Evolutionary conservation across 1,284 basidiomycete species (phyloP).

Genomic region (Sanghuangporus baumii): DNA sequence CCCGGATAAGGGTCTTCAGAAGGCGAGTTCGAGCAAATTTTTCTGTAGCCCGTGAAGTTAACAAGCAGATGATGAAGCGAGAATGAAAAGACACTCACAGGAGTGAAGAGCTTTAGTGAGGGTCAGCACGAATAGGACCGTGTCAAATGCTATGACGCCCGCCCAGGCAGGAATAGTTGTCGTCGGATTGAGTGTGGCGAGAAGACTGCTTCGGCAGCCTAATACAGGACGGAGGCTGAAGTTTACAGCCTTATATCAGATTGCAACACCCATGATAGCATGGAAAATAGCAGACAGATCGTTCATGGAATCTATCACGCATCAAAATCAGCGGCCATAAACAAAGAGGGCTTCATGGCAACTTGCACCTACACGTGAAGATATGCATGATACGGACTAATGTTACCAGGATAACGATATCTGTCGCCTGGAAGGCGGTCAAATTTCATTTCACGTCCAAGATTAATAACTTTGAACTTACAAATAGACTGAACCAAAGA

Average conservation of each 20-base stretch:
- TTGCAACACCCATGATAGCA: too few species aligned
- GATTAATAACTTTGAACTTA: neutral
- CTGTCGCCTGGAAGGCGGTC: neutral
- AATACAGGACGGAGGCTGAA: neutral
- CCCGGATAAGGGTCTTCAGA: neutral
- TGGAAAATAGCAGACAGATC: neutral
- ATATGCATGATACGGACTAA: neutral
- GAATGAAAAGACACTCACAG: neutral
- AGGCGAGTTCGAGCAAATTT: neutral
- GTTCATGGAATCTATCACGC: neutral
- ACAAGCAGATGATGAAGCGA: neutral
- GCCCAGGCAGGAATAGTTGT: slow-evolving; percentile 5
- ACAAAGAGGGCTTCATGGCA: neutral
- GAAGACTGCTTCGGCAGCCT: neutral
- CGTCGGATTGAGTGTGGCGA: neutral
- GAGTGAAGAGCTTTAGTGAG: neutral
- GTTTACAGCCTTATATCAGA: neutral
- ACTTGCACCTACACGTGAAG: neutral
- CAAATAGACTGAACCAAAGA: neutral
- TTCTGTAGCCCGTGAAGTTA: neutral
- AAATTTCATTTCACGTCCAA: neutral
- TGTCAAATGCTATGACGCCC: slow-evolving; percentile 7
- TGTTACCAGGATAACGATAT: slow-evolving; percentile 1
- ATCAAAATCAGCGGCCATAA: neutral
- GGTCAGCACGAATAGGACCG: neutral